phyloP scores from a whole-genome alignment of 495 filamentous ascomycete genomes.

The Neurospora pannonica region DNA sequence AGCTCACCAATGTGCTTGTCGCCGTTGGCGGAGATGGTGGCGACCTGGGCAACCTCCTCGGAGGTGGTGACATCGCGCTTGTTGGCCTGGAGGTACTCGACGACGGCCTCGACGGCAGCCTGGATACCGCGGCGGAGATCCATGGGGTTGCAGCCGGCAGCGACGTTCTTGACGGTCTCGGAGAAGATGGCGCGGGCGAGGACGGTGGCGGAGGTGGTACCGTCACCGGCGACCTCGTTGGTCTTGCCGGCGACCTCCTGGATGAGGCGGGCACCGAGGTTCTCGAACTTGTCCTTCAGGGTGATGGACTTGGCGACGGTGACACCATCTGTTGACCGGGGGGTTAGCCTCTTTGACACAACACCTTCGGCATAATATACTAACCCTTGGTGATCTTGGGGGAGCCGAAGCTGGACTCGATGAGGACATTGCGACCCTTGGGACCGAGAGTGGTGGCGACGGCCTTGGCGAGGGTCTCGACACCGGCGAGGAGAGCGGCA shows the following conservation, averaged over 20 bases:
- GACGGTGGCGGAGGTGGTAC: constrained; percentile 94
- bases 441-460: constrained; percentile 94
- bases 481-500: constrained; percentile 80
- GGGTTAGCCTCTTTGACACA: background rate
- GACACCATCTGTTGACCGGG: constrained; percentile 63
- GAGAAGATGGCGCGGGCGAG: constrained; percentile 98
- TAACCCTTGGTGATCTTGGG: constrained; percentile 99
- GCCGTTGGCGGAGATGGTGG: constrained; percentile 95
- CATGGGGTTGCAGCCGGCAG: constrained; percentile 99
- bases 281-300: constrained; percentile 98
- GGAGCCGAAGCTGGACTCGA: constrained; percentile 94
- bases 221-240: constrained; percentile 97
- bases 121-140: constrained; percentile 94
- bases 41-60: constrained; percentile 94
- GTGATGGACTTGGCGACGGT: constrained; percentile 87
- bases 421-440: constrained; percentile 96
- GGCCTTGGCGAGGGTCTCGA: constrained; percentile 92
- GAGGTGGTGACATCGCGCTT: constrained; percentile 96
- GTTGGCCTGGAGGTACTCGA: constrained; percentile 86
- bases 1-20: constrained; percentile 92
- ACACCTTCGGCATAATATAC: constrained; percentile 8
- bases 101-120: constrained; percentile 88
- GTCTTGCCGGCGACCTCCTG: constrained; percentile 99
- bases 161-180: constrained; percentile 99
- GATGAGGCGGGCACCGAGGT: constrained; percentile 90